Percentiles rank a stretch among this genome's conserved stretches.
phyloP scores from a whole-genome alignment of 768 basidiomycete genomes.

The Termitomyces sp. region DNA sequence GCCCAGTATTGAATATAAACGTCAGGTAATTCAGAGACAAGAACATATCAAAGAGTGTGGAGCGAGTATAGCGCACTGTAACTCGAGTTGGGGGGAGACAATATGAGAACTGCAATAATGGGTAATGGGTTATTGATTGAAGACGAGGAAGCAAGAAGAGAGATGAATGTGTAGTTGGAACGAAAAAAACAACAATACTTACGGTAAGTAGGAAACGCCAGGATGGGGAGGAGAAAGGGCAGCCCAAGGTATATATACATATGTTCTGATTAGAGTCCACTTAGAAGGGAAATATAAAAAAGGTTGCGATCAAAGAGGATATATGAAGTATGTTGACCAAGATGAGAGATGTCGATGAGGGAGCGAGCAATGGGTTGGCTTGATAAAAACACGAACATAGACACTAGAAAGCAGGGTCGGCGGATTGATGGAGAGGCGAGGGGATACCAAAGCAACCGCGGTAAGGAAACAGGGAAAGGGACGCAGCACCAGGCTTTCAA shows the following conservation, averaged over 20 bases:
- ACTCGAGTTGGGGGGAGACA: constrained; percentile 16
- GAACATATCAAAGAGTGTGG: constrained; percentile 13
- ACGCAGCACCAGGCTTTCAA: constrained; percentile 14
- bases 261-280: constrained; percentile 12
- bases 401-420: neutral
- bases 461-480: neutral
- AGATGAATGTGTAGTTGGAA: constrained; percentile 1
- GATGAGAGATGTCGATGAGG: constrained; percentile 5
- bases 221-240: constrained; percentile 2
- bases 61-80: constrained; percentile 18
- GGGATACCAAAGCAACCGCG: neutral
- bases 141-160: constrained; percentile 1
- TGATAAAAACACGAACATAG: neutral
- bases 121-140: neutral
- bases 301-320: constrained; percentile 5
- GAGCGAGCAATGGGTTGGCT: neutral
- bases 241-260: constrained; percentile 16
- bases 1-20: constrained; percentile 4
- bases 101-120: constrained; percentile 1
- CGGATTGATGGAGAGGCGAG: neutral
- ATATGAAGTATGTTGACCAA: constrained; percentile 9
- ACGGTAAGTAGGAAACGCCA: constrained; percentile 17
- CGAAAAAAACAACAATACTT: constrained; percentile 3
- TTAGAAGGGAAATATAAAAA: constrained; percentile 17
- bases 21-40: constrained; percentile 5